Evolutionary conservation across 495 filamentous ascomycete genomes (phyloP).

Genomic region (Hypomontagnella monticulosa): DNA sequence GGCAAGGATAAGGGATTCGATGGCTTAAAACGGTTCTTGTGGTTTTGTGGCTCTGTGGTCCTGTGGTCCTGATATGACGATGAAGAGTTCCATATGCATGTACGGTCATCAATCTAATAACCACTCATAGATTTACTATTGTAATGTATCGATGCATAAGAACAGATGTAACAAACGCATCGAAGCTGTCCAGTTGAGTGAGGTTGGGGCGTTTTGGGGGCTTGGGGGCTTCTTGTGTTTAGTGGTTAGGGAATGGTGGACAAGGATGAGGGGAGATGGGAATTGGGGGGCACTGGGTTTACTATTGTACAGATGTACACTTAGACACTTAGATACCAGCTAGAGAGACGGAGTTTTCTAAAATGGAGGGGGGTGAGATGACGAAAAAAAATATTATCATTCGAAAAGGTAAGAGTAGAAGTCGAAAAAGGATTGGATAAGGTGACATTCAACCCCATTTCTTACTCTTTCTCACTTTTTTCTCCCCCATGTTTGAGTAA

Average conservation of each 20-base stretch:
- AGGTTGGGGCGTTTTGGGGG: conserved; percentile 9
- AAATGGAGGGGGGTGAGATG: too few species aligned
- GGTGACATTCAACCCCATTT: conserved; percentile 23
- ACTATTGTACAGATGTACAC: too few species aligned
- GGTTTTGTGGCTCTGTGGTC: too few species aligned
- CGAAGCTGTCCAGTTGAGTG: not conserved
- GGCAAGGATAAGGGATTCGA: conserved; percentile 8
- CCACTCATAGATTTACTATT: not conserved
- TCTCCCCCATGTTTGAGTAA: not conserved
- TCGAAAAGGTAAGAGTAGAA: conserved; percentile 2
- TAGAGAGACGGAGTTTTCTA: too few species aligned
- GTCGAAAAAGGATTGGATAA: conserved; percentile 2
- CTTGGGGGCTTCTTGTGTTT: too few species aligned
- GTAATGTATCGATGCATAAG: conserved; percentile 11
- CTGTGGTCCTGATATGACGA: conserved; percentile 34
- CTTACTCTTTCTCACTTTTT: conserved; percentile 2
- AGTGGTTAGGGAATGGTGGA: too few species aligned
- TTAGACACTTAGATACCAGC: too few species aligned
- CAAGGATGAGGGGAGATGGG: too few species aligned
- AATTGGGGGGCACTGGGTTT: too few species aligned
- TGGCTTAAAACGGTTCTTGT: conserved; percentile 12
- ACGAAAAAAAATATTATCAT: not conserved
- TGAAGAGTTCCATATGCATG: conserved; percentile 26
- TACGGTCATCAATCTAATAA: conserved; percentile 23
- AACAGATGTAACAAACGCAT: not conserved